Conservation (phyloP, 768 basidiomycete genomes). For the Mycena filopes region DNA sequence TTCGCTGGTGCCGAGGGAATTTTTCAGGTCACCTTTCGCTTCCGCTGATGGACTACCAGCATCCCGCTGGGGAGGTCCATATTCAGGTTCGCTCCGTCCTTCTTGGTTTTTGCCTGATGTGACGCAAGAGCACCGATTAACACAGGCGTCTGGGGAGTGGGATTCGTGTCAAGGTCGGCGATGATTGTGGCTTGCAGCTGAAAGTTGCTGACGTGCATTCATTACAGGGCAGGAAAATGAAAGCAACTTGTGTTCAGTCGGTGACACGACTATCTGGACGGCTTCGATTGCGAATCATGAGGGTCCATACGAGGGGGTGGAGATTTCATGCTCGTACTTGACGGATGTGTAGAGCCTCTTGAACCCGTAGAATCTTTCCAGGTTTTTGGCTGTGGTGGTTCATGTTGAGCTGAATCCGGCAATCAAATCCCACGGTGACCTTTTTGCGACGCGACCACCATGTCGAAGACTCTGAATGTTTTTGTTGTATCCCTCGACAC, state of each 20-base stretch:
- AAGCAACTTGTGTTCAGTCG: slow-evolving; percentile 33
- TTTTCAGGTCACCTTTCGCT: neutral
- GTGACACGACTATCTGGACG: slow-evolving; percentile 33
- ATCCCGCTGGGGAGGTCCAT: slow-evolving; percentile 46
- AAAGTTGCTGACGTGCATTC: neutral
- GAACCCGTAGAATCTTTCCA: no score
- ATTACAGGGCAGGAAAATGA: slow-evolving; percentile 36
- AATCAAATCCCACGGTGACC: no score
- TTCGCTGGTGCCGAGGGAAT: neutral
- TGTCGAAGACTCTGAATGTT: slow-evolving; percentile 66
- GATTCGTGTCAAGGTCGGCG: slow-evolving; percentile 34
- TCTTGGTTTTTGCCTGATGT: neutral
- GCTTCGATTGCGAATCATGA: slow-evolving; percentile 35
- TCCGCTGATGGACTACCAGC: slow-evolving; percentile 45
- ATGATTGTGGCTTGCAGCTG: neutral
- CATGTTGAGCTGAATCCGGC: no score
- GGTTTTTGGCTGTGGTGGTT: no score
- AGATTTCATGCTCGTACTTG: slow-evolving; percentile 13
- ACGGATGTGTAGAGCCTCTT: neutral
- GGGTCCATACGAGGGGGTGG: slow-evolving; percentile 40
- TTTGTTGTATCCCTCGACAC: slow-evolving; percentile 91
- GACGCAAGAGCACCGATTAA: neutral
- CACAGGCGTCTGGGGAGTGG: slow-evolving; percentile 30
- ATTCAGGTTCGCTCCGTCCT: slow-evolving; percentile 24
- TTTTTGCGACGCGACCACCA: slow-evolving; percentile 27